phyloP scores from a whole-genome alignment of 2,329 filamentous ascomycete genomes.

The Botrytis pseudocinerea region DNA sequence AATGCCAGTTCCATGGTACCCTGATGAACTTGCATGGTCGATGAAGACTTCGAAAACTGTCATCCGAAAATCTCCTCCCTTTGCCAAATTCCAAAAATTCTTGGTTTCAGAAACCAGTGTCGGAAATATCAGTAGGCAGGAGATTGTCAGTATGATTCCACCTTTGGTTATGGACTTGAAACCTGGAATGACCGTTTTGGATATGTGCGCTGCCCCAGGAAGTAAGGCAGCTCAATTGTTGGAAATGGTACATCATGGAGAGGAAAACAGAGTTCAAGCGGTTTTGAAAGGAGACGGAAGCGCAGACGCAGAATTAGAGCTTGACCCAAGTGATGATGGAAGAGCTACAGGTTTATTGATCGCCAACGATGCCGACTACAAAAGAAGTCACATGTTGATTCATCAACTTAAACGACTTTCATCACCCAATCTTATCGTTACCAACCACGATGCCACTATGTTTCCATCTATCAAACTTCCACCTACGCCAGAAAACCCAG shows the following conservation, averaged over 20 bases:
- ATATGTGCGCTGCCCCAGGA: constrained; percentile 94
- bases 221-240: constrained; percentile 96
- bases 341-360: constrained; percentile 88
- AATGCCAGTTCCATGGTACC: constrained; percentile 84
- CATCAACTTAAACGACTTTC: constrained; percentile 97
- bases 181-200: constrained; percentile 89
- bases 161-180: constrained; percentile 88
- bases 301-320: constrained; percentile 46
- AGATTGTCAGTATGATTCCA: constrained; percentile 98
- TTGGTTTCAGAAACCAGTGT: constrained; percentile 95
- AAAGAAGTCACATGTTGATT: constrained; percentile 93
- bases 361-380: constrained; percentile 96
- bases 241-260: constrained; percentile 89
- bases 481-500: constrained; percentile 55
- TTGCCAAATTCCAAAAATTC: constrained; percentile 95
- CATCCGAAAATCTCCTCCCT: constrained; percentile 88
- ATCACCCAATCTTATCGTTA: constrained; percentile 94
- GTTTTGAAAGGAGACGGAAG: constrained; percentile 56
- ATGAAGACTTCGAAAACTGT: constrained; percentile 99
- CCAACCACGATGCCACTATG: constrained; percentile 95
- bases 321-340: constrained; percentile 72
- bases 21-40: constrained; percentile 90
- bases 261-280: constrained; percentile 80
- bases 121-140: constrained; percentile 95
- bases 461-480: constrained; percentile 91